Evolutionary conservation across 106 monocot genomes (phyloP), one percentile per base, ranked within the genome.

Genomic region (Allium cepa): DNA sequence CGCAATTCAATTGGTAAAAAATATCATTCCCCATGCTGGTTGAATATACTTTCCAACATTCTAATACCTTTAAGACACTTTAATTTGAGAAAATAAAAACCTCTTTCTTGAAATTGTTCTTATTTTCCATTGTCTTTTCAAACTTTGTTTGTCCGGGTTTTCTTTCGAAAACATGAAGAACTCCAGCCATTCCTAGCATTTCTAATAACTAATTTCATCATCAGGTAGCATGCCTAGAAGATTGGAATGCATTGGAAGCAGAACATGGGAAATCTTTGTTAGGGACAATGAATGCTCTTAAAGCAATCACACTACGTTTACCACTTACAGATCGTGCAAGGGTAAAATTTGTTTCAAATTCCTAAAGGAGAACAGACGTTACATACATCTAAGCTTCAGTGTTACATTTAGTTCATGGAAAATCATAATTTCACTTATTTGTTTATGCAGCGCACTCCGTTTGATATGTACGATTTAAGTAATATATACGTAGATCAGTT

Each of bases 251-350:
- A 26, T 51, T 90, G 71, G 84, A 92, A 73, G 79, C 56, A 74
- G 84, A 87, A 49, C 86, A 92, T 67, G 80, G 56, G 59, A 68
- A 11, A 67, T 83, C 82, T 59, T 62, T 99, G 68, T 81, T 76
- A 14, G 78, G 82, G 7, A 73, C 87, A 63, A 77, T 79, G 76
- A 81, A 89, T 73, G 89, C 82, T 77, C 69, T 99, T 48, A 82
- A 77, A 71, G 82, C 86, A 57, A 82, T 74, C 74, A 87, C 82
- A 56, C 45, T 92, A 6, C 71, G 82, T 18, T 79, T 99, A 64
- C 97, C 97, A 46, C 74, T 99, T 65, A 85, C 79, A 53, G 82
- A 79, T 64, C 78, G 87, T 1, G 82, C 87, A 59, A 89, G 73
- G 83, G 97, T 99, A 88, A 77, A 72, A 45, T 26, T 63, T 10